These are phyloP conservation scores for Penicillium coffeae DNA, from an alignment of 495 filamentous ascomycete genomes.

Conservation along the genomic window DNA sequence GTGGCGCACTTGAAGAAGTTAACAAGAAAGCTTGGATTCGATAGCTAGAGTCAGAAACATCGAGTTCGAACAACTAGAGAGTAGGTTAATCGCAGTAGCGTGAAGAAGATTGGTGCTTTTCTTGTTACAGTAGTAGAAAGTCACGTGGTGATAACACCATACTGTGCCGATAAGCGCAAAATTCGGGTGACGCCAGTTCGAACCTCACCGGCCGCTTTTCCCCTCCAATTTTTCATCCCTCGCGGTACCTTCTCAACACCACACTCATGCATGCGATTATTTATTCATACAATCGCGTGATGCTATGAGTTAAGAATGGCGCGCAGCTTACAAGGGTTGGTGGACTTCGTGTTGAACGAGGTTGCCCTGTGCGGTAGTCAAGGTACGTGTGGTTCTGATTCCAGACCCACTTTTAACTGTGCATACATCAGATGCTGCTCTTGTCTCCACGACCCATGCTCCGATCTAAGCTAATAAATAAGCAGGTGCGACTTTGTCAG, in stretches of 20 bases:
- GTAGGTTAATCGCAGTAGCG: too few species aligned
- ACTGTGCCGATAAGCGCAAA: constrained; percentile 2
- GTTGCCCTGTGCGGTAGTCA: constrained; percentile 65
- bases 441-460: too few species aligned
- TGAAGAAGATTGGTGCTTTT: too few species aligned
- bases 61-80: too few species aligned
- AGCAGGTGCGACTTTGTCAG: constrained; percentile 38
- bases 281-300: not conserved
- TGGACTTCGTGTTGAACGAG: constrained; percentile 66
- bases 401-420: constrained; percentile 23
- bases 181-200: constrained; percentile 32
- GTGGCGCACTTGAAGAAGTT: too few species aligned
- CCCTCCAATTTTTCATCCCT: constrained; percentile 21
- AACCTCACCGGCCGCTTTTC: constrained; percentile 24
- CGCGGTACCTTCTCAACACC: not conserved
- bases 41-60: too few species aligned
- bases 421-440: too few species aligned
- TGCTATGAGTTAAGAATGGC: constrained; percentile 49
- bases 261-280: not conserved
- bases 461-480: constrained; percentile 14
- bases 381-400: constrained; percentile 52
- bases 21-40: too few species aligned
- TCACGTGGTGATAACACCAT: constrained; percentile 5
- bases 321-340: constrained; percentile 62
- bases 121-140: too few species aligned